Percentiles rank a stretch among this genome's conserved stretches.
Conservation (phyloP, 345 rosid genomes). For the Syzygium aromaticum region DNA sequence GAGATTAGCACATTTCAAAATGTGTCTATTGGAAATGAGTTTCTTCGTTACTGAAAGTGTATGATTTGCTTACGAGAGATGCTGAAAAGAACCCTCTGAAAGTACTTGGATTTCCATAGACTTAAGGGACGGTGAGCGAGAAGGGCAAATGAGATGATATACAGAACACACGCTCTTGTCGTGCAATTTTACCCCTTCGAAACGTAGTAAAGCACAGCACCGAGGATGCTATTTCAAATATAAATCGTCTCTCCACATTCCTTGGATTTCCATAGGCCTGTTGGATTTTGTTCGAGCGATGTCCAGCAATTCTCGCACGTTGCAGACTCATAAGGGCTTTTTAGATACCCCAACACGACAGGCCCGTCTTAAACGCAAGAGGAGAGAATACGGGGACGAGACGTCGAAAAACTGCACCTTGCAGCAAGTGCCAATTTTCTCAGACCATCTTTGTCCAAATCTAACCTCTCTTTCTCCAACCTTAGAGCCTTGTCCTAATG, state of each 20-base stretch:
- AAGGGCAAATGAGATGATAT: too few relatives aligned
- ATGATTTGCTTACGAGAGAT: not conserved
- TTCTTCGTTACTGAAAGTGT: too few relatives aligned
- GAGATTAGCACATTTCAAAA: too few relatives aligned
- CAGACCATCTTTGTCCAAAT: not conserved
- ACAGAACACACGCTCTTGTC: too few relatives aligned
- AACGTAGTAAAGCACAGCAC: too few relatives aligned
- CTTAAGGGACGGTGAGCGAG: too few relatives aligned
- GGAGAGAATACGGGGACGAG: not conserved
- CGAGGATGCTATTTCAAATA: too few relatives aligned
- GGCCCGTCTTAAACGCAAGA: not conserved
- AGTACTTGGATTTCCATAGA: too few relatives aligned
- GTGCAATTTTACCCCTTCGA: too few relatives aligned
- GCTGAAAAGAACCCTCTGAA: too few relatives aligned
- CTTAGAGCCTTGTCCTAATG: not conserved
- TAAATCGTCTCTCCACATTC: not conserved
- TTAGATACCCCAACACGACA: not conserved
- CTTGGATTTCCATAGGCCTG: not conserved
- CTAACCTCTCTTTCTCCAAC: not conserved
- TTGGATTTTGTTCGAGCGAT: not conserved
- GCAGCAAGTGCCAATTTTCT: not conserved
- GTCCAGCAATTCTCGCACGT: rapidly evolving
- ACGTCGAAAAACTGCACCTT: not conserved
- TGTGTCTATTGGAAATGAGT: too few relatives aligned
- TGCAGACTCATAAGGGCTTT: not conserved